phyloP scores from a whole-genome alignment of 2,329 filamentous ascomycete species.

The Nigrograna mackinnonii region DNA sequence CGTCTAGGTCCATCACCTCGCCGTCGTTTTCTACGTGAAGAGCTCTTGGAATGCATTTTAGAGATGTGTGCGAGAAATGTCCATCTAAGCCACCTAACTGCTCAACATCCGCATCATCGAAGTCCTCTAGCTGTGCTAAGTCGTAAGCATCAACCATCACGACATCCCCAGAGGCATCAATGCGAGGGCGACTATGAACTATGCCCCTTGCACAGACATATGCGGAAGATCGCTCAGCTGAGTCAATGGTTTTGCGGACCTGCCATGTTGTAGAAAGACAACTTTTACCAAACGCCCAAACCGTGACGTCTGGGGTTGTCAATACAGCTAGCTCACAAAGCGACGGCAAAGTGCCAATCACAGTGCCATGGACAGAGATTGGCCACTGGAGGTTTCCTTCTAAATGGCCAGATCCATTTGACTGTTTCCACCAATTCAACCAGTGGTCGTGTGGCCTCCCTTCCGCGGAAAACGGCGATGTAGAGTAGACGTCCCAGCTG shows the following conservation, averaged over 20 bases:
- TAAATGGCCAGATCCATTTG: slow-evolving; percentile 5
- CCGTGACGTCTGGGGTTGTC: slow-evolving; percentile 47
- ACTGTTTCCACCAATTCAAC: slow-evolving; percentile 33
- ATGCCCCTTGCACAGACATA: slow-evolving; percentile 28
- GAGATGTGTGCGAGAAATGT: slow-evolving; percentile 10
- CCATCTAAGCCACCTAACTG: slow-evolving; percentile 24
- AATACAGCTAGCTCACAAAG: slow-evolving; percentile 57
- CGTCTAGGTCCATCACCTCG: slow-evolving; percentile 29
- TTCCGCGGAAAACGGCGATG: slow-evolving; percentile 11
- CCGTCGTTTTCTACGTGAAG: slow-evolving; percentile 32
- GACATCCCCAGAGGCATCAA: slow-evolving; percentile 15
- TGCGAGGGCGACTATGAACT: slow-evolving; percentile 16
- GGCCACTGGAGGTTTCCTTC: slow-evolving; percentile 46
- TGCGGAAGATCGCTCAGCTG: slow-evolving; percentile 6
- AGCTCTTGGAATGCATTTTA: slow-evolving; percentile 20
- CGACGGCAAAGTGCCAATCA: slow-evolving; percentile 50
- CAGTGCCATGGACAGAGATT: slow-evolving; percentile 52
- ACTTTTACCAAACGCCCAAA: slow-evolving; percentile 57
- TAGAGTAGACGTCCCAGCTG: slow-evolving; percentile 18
- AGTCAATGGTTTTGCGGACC: slow-evolving; percentile 35
- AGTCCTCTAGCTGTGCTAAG: too few relatives aligned
- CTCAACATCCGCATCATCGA: not conserved
- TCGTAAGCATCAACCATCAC: slow-evolving; percentile 12
- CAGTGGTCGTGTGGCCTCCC: slow-evolving; percentile 26
- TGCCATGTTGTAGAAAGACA: slow-evolving; percentile 53